A percentile compares a stretch with the other conserved stretches of the same genome.
phyloP scores from a whole-genome alignment of 306 rosid species.

The Acacia melanoxylon region DNA sequence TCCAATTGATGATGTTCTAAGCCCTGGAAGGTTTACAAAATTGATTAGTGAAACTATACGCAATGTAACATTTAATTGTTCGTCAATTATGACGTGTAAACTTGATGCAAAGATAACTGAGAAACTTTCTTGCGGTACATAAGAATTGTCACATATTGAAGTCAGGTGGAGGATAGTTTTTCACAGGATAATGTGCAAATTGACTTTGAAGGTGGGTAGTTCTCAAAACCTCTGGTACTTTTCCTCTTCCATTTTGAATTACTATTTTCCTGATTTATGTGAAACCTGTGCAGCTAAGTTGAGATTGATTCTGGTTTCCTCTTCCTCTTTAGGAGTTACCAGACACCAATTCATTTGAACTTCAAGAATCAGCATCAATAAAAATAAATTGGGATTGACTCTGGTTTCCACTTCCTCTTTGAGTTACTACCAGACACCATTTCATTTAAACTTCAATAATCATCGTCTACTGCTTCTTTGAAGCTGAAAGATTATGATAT shows the following conservation, averaged over 20 bases:
- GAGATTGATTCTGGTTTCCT: background rate
- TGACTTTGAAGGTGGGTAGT: constrained; percentile 12
- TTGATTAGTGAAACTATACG: constrained; percentile 26
- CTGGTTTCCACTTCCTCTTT: background rate
- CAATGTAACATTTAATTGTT: constrained; percentile 5
- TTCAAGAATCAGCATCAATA: too few species aligned
- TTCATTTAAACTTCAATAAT: background rate
- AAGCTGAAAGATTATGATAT: background rate
- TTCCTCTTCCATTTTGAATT: background rate
- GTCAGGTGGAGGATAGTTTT: constrained; percentile 9
- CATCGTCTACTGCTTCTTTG: background rate
- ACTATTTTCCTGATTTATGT: background rate
- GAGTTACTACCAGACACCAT: constrained; percentile 10
- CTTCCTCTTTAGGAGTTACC: constrained; percentile 8
- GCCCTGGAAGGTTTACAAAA: background rate
- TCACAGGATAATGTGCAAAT: constrained; percentile 8
- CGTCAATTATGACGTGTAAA: background rate
- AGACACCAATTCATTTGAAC: background rate
- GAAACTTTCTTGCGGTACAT: background rate
- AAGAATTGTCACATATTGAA: background rate
- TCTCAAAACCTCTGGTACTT: background rate
- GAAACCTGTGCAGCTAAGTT: background rate
- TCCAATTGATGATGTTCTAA: constrained; percentile 15
- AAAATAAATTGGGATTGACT: background rate
- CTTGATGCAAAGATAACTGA: constrained; percentile 5